A percentile compares a stretch with the other conserved stretches of the same genome.
Conservation (phyloP, 805 yeast species). For the Teunomyces gatunensis region DNA sequence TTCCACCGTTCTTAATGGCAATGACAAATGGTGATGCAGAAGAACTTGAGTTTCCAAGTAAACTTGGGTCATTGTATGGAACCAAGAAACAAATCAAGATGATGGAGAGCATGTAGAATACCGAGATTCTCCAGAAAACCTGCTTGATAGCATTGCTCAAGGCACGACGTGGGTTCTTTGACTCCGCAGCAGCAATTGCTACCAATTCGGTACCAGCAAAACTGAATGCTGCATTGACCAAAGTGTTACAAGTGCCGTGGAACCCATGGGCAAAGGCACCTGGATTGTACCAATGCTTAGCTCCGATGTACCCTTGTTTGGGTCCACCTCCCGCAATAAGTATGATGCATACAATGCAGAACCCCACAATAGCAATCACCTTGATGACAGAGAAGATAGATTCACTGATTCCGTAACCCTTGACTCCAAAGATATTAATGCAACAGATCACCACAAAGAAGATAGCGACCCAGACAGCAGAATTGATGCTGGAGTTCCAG, state of each 20-base stretch:
- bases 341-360: constrained; percentile 30
- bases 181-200: constrained; percentile 57
- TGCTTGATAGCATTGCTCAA: constrained; percentile 55
- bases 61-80: constrained; percentile 39
- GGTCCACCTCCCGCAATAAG: constrained; percentile 43
- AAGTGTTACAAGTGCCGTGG: constrained; percentile 53
- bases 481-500: constrained; percentile 20
- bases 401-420: constrained; percentile 28
- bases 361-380: constrained; percentile 26
- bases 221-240: constrained; percentile 57
- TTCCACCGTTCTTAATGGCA: constrained; percentile 31
- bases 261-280: constrained; percentile 55
- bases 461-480: constrained; percentile 25
- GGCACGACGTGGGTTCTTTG: constrained; percentile 50
- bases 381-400: constrained; percentile 24
- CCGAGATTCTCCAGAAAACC: constrained; percentile 51
- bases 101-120: constrained; percentile 49
- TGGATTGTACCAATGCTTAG: constrained; percentile 49
- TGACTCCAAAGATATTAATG: constrained; percentile 26
- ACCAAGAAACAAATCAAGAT: constrained; percentile 52
- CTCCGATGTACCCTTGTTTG: constrained; percentile 47
- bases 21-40: constrained; percentile 42
- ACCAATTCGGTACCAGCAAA: constrained; percentile 61
- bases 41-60: constrained; percentile 18
- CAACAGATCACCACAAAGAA: constrained; percentile 20